phyloP scores from a whole-genome alignment of 345 rosid species.

The Gossypium longicalyx region DNA sequence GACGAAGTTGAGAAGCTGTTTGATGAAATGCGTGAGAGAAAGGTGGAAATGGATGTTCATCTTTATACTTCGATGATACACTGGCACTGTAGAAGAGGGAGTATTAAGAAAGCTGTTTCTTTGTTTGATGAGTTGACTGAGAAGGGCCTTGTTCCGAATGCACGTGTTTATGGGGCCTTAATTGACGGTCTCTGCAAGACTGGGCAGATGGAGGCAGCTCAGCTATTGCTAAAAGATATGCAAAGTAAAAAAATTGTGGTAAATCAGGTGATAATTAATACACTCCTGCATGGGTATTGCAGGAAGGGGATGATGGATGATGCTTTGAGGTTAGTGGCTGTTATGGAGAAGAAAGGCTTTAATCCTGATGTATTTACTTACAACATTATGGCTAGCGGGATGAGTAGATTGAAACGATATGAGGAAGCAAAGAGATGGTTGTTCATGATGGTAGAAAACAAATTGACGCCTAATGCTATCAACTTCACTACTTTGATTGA shows the following conservation, averaged over 20 bases:
- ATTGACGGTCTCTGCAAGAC: constrained; percentile 74
- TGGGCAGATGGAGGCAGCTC: constrained; percentile 76
- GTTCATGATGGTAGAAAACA: constrained; percentile 50
- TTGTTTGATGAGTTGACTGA: constrained; percentile 73
- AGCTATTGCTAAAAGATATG: constrained; percentile 64
- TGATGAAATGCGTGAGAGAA: constrained; percentile 66
- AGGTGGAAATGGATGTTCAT: constrained; percentile 44
- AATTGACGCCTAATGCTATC: constrained; percentile 46
- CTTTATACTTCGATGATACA: constrained; percentile 58
- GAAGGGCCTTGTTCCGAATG: constrained; percentile 56
- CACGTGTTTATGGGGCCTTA: constrained; percentile 65
- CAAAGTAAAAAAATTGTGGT: constrained; percentile 48
- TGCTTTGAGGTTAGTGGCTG: constrained; percentile 40
- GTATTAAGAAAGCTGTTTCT: constrained; percentile 52
- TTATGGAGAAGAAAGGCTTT: constrained; percentile 74
- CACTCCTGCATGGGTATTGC: constrained; percentile 69
- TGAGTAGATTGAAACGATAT: constrained; percentile 42
- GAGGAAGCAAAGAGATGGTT: constrained; percentile 72
- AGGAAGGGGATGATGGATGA: constrained; percentile 62
- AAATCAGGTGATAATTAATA: constrained; percentile 58
- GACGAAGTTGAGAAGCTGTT: constrained; percentile 61
- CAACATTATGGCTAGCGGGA: constrained; percentile 61
- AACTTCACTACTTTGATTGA: constrained; percentile 62
- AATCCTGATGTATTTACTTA: constrained; percentile 53
- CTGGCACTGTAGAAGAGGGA: constrained; percentile 51